A percentile compares a stretch with the other conserved stretches of the same genome.
phyloP scores from a whole-genome alignment of 441 rosid genomes.

The Populus hybrid region DNA sequence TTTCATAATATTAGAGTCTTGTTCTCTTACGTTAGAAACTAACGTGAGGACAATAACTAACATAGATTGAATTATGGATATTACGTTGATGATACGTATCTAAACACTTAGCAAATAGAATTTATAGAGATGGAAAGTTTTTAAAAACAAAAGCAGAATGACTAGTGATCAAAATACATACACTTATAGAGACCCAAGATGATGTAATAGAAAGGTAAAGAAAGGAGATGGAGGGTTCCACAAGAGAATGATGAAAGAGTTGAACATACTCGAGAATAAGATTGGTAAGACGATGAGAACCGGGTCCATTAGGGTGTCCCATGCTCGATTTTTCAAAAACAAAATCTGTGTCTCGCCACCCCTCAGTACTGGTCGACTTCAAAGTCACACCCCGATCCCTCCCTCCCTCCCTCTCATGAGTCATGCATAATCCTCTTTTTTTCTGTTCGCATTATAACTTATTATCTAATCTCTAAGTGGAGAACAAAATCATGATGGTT shows the following conservation, averaged over 20 bases:
- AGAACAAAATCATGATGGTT: slow-evolving; percentile 54
- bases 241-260: slow-evolving; percentile 62
- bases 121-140: slow-evolving; percentile 7
- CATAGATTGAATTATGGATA: background rate
- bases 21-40: too few species aligned
- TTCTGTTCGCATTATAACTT: slow-evolving; percentile 11
- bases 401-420: background rate
- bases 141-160: background rate
- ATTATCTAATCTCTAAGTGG: slow-evolving; percentile 37
- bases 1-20: too few species aligned
- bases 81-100: background rate
- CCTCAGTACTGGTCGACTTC: slow-evolving; percentile 27
- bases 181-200: slow-evolving; percentile 17
- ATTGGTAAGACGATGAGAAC: slow-evolving; percentile 19
- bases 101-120: background rate
- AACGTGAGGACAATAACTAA: too few species aligned
- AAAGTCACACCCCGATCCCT: background rate
- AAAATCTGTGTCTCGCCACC: background rate
- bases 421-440: background rate
- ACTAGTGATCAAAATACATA: background rate
- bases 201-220: slow-evolving; percentile 23
- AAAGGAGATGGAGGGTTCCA: slow-evolving; percentile 36
- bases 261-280: slow-evolving; percentile 48
- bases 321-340: background rate
- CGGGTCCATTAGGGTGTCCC: slow-evolving; percentile 4